These are phyloP conservation scores for Fusarium xylarioides DNA, from an alignment of 2,329 filamentous ascomycete species.

Conservation along the genomic window DNA sequence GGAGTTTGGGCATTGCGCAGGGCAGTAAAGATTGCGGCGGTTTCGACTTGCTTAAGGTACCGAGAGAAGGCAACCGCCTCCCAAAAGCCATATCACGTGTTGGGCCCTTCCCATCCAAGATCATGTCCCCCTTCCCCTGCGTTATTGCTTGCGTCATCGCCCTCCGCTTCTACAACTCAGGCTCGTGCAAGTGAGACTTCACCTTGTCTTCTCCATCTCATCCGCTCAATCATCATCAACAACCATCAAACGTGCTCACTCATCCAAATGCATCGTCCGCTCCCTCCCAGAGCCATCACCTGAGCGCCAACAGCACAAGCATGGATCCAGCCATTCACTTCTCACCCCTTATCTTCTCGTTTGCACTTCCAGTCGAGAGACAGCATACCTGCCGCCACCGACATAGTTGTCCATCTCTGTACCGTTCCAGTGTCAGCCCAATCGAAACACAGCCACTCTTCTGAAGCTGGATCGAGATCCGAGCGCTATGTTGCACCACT, in stretches of 20 bases:
- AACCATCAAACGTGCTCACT: neutral
- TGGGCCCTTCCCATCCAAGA: neutral
- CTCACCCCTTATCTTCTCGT: too few species aligned
- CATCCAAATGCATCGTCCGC: neutral
- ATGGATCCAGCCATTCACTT: neutral
- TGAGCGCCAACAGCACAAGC: neutral
- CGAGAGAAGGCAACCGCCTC: neutral
- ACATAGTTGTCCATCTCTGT: too few species aligned
- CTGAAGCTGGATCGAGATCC: too few species aligned
- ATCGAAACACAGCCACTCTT: neutral
- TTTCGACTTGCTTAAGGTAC: neutral
- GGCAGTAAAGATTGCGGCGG: too few species aligned
- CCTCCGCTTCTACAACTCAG: too few species aligned
- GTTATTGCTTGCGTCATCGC: neutral
- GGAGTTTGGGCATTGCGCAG: neutral
- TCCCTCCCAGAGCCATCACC: neutral
- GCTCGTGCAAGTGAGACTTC: accelerated
- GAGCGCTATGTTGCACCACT: accelerated
- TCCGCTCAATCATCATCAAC: neutral
- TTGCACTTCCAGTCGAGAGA: neutral
- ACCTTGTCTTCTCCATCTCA: neutral
- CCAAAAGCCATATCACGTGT: neutral
- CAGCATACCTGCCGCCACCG: accelerated
- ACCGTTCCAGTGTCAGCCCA: neutral
- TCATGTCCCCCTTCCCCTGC: neutral